phyloP scores from a whole-genome alignment of 345 rosid genomes.

The Murraya koenigii region DNA sequence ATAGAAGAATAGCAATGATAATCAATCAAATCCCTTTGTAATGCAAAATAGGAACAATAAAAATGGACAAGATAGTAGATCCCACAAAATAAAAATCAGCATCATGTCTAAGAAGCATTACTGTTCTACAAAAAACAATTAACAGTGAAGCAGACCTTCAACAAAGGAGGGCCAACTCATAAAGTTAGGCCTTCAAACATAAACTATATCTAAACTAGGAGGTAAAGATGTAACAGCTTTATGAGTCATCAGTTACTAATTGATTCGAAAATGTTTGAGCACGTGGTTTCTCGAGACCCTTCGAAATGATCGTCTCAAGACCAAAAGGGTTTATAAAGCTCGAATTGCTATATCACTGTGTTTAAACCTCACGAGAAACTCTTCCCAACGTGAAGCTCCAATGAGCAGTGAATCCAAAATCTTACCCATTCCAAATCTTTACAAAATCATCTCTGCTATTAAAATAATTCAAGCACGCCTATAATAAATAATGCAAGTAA shows the following conservation, averaged over 20 bases:
- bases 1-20: neutral
- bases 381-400: constrained; percentile 44
- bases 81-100: neutral
- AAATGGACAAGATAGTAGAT: neutral
- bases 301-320: constrained; percentile 28
- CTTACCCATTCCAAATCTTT: constrained; percentile 15
- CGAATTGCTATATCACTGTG: constrained; percentile 54
- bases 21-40: neutral
- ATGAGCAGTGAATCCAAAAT: constrained; percentile 44
- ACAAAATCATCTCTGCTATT: too few species aligned
- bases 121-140: neutral
- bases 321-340: constrained; percentile 29
- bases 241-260: neutral
- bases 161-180: neutral
- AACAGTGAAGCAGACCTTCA: neutral
- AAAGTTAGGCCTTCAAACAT: neutral
- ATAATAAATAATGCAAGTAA: too few species aligned
- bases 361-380: constrained; percentile 52
- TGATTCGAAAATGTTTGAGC: constrained; percentile 14
- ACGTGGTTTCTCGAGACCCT: constrained; percentile 10
- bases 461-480: too few species aligned
- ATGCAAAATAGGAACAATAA: neutral
- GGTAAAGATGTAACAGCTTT: neutral
- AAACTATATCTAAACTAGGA: neutral
- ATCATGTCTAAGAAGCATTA: neutral